These are phyloP conservation scores for Rhamnella rubrinervis DNA, from an alignment of 331 rosid genomes.

Conservation along the genomic window DNA sequence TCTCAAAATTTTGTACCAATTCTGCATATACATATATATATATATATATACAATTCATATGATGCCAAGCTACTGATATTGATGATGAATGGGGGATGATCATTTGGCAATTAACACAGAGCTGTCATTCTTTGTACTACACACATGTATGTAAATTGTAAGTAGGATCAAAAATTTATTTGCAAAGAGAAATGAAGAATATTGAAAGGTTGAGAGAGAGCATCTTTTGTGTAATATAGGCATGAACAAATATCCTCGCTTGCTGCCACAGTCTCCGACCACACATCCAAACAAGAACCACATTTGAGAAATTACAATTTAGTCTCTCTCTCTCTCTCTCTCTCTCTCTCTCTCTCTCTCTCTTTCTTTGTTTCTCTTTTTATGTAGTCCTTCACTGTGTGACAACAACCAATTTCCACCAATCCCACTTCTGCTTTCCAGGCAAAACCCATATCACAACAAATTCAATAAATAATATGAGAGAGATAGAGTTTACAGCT, in stretches of 20 bases:
- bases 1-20: neutral
- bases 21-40: neutral
- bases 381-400: conserved; percentile 10
- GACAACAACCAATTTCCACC: conserved; percentile 25
- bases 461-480: conserved; percentile 23
- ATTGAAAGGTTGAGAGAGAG: neutral
- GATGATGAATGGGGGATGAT: no score
- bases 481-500: conserved; percentile 16
- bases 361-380: conserved; percentile 6
- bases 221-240: neutral
- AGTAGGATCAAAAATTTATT: no score
- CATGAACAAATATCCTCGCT: conserved; percentile 17
- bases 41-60: no score
- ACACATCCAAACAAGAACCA: neutral
- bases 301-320: no score
- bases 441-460: conserved; percentile 18
- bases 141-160: no score
- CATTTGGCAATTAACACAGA: no score
- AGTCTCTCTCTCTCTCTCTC: neutral
- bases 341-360: neutral
- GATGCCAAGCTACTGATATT: no score
- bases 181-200: no score
- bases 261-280: conserved; percentile 22
- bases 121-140: no score
- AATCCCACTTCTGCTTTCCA: conserved; percentile 23